A percentile compares a stretch with the other conserved stretches of the same genome.
Conservation (phyloP, 1,284 basidiomycete genomes). For the Schizopora paradoxa region DNA sequence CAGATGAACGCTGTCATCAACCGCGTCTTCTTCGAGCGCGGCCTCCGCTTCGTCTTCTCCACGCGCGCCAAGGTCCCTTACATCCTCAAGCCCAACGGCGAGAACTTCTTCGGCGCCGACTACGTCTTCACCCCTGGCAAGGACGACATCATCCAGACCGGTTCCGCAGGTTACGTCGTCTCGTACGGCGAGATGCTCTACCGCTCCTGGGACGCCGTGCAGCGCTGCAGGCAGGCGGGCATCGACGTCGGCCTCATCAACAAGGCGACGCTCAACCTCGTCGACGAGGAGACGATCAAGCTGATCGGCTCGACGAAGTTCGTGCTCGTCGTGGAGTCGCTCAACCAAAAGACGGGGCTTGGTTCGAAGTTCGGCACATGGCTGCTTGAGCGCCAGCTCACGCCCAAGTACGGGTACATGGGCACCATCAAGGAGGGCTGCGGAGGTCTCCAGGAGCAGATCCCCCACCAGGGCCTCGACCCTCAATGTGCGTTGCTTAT, state of each 20-base stretch:
- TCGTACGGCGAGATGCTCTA: conserved; percentile 81
- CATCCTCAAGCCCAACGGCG: conserved; percentile 72
- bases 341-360: conserved; percentile 85
- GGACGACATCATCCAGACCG: conserved; percentile 69
- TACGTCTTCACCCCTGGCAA: conserved; percentile 80
- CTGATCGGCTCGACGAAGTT: conserved; percentile 71
- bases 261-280: conserved; percentile 76
- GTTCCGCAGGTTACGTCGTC: conserved; percentile 71
- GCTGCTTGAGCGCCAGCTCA: conserved; percentile 74
- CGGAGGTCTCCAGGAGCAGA: conserved; percentile 79
- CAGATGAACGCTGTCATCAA: conserved; percentile 78
- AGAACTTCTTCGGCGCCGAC: conserved; percentile 60
- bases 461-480: conserved; percentile 68
- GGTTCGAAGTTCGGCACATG: conserved; percentile 80
- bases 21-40: conserved; percentile 75
- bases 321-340: conserved; percentile 79
- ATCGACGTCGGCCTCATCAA: conserved; percentile 79
- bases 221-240: conserved; percentile 63
- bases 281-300: conserved; percentile 70
- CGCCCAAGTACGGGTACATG: conserved; percentile 77
- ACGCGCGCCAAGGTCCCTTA: conserved; percentile 83
- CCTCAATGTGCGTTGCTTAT: conserved; percentile 51
- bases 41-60: conserved; percentile 79
- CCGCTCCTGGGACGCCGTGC: conserved; percentile 74
- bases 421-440: conserved; percentile 78